These are phyloP conservation scores for Mucor lusitanicus DNA, from an alignment of 371 early-diverging fungal species.

Conservation along the genomic window DNA sequence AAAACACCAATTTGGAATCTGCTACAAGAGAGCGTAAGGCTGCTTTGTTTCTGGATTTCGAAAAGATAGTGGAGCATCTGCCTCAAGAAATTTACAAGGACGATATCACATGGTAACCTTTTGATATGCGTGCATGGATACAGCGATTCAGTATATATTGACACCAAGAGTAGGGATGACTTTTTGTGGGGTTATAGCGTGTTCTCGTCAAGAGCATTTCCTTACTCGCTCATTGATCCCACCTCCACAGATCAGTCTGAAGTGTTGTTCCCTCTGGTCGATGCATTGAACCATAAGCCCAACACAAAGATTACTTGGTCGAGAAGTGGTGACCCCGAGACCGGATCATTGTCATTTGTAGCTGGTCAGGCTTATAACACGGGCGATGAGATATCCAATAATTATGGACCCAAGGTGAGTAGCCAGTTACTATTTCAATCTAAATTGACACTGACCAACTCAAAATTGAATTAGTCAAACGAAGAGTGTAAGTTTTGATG, in stretches of 20 bases:
- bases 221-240: conserved; percentile 51
- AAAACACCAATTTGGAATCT: conserved; percentile 52
- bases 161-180: conserved; percentile 42
- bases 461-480: conserved; percentile 47
- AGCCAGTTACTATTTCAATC: background rate
- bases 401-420: conserved; percentile 72
- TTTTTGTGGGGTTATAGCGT: conserved; percentile 65
- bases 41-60: conserved; percentile 33
- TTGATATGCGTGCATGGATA: conserved; percentile 12
- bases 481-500: conserved; percentile 64
- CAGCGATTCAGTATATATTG: no score
- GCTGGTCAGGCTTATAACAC: conserved; percentile 29
- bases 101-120: conserved; percentile 38
- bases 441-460: background rate
- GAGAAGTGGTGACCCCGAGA: conserved; percentile 26
- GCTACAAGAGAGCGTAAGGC: conserved; percentile 43
- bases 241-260: conserved; percentile 29
- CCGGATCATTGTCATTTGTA: conserved; percentile 39
- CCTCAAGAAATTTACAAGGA: conserved; percentile 23
- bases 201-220: conserved; percentile 63
- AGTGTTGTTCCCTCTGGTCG: conserved; percentile 58
- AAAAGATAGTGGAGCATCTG: conserved; percentile 27
- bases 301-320: conserved; percentile 56
- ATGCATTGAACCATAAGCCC: conserved; percentile 62
- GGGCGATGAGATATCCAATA: conserved; percentile 62